Conservation (phyloP, 441 rosid genomes). For the Jatropha multifida region DNA sequence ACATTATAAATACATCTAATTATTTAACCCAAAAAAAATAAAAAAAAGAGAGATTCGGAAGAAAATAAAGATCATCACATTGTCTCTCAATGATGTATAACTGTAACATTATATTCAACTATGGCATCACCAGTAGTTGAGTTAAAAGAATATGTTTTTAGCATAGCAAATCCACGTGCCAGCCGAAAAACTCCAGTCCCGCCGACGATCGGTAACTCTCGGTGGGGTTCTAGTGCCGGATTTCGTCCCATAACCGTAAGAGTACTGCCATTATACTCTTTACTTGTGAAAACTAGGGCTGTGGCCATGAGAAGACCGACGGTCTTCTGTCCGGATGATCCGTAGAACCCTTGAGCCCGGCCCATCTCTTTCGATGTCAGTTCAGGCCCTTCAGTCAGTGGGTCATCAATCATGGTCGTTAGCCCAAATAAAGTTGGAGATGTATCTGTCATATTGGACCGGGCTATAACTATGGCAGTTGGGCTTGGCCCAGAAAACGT, state of each 20-base stretch:
- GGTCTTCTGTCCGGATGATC: neutral
- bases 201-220: slow-evolving; percentile 18
- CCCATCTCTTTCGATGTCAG: slow-evolving; percentile 39
- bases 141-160: neutral
- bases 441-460: slow-evolving; percentile 9
- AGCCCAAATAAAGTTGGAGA: slow-evolving; percentile 36
- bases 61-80: too few species aligned
- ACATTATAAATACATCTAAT: too few species aligned
- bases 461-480: slow-evolving; percentile 35
- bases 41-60: too few species aligned
- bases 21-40: too few species aligned
- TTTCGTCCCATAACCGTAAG: slow-evolving; percentile 12
- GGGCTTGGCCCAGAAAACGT: slow-evolving; percentile 38
- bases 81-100: slow-evolving; percentile 25
- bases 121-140: slow-evolving; percentile 15
- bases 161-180: slow-evolving; percentile 11
- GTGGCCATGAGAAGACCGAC: slow-evolving; percentile 9
- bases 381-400: slow-evolving; percentile 44
- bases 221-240: neutral
- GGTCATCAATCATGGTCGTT: slow-evolving; percentile 38
- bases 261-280: slow-evolving; percentile 17
- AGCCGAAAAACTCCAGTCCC: slow-evolving; percentile 19
- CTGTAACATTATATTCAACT: slow-evolving; percentile 49
- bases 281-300: neutral
- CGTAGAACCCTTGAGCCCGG: slow-evolving; percentile 40